Evolutionary conservation across 129 eudicot species (phyloP), one percentile per base, ranked within the genome.

Genomic region (Flaveria sonorensis): DNA sequence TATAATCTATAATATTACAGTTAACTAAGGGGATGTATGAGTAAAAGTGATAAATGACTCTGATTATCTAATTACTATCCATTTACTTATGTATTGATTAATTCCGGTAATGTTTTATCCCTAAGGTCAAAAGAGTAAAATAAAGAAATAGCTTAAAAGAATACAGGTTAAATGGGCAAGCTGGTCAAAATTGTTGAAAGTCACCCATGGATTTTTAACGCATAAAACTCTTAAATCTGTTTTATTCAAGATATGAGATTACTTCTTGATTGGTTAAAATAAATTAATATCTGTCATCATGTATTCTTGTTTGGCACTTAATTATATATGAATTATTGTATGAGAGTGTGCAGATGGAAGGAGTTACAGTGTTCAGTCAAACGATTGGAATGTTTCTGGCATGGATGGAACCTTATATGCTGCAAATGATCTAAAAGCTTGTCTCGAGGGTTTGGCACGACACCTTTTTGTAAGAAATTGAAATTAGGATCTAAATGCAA

Each of bases 341-440:
- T 82, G 36, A n/a, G n/a, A 24, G 21, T 79, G 72, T 82, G 91
- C 96, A 93, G 98, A 93, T 90, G 98, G 97, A 93, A 86, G 98
- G 97, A 39, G 95, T 93, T 46, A 85, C 96, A 65, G 93, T 93
- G 73, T 93, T 93, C 71, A 66, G 75, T 61, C 88, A 73, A 82
- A 75, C 79, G 97, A 93, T 52, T 91, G 98, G 98, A 87, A 87
- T 66, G 73, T 85, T 81, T 89, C 97, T 77, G 92, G 92, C 21
- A 80, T 67, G 76, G 97, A 91, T 81, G 96, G 73, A 12, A 93
- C 97, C 47, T 53, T 70, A 28, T 89, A 87, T 81, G 97, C 92
- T 18, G 96, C 97, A 39, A 80, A 81, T 36, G 96, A 93, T 81
- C 80, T 92, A 26, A 92, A 92, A 87, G 85, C 84, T 68, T 89